Base-by-base conservation (phyloP, 1,284 basidiomycete species). In the Anthracocystis walkeri region DNA sequence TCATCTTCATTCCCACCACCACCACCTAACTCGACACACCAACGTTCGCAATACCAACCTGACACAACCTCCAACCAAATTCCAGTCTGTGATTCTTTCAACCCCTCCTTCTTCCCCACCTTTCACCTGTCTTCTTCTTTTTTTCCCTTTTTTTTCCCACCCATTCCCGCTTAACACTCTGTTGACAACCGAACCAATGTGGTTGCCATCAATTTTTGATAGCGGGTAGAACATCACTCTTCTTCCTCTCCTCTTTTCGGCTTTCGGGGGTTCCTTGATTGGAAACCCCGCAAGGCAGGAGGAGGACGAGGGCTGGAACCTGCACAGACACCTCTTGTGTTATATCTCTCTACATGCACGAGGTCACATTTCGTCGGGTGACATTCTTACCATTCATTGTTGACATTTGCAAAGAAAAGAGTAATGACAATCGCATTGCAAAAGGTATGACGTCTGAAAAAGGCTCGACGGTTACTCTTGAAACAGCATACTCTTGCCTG, bases 191-290 rank as follows among this genome's bases (percentile, higher is more conserved):
- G 48, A 75, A 58, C 52, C 65, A 75, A 75, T 75, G 66, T 75
- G 72, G 72, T 75, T 75, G 72, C 72, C 72, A 75, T 75, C 72
- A 75, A 75, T 75, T 75, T 75, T 75, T 75, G 65, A 59, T 75
- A 75, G 72, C 72, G 72, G 72, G 66, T 54, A 75, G 72, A 75
- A 40, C 35, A 42, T 44, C 65, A 68, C 61, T 49, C 56, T 57
- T 38, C 41, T 31, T 21, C 40, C 48, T n/a, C 29, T 23, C 31
- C 8, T 25, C 49, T 51, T 20, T 49, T 38, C 12, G 4, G n/a
- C n/a, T 38, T 16, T 14, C 14, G 35, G 35, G 12, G 35, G 14
- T 11, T 38, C 35, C 35, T 38, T 38, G 11, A 38, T 12, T 10
- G 35, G 35, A 38, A 38, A 11, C 35, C 14, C 35, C 23, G 3